Evolutionary conservation across 1,284 basidiomycete species (phyloP).

Genomic region (Pseudozyma pruni): DNA sequence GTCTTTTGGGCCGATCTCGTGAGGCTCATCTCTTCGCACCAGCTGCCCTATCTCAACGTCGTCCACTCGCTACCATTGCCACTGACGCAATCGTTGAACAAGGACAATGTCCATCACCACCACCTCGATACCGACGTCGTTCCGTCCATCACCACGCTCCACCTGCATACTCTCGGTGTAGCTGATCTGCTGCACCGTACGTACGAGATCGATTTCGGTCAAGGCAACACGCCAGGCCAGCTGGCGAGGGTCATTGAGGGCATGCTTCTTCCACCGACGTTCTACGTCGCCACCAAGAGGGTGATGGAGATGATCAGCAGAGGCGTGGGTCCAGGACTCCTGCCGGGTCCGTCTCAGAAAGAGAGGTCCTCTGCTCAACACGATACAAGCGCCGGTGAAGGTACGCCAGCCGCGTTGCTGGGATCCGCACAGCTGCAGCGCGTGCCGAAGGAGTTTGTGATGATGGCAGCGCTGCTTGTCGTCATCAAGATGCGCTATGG

Average conservation of each 20-base stretch:
- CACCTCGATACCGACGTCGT: constrained; percentile 72
- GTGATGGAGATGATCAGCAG: constrained; percentile 35
- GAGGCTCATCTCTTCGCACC: constrained; percentile 75
- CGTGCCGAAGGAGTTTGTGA: constrained; percentile 79
- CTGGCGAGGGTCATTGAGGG: constrained; percentile 80
- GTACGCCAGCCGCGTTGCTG: constrained; percentile 2
- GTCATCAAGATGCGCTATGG: constrained; percentile 63
- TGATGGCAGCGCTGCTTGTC: constrained; percentile 72
- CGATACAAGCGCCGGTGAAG: not conserved
- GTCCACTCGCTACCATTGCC: constrained; percentile 75
- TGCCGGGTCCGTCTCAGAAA: constrained; percentile 69
- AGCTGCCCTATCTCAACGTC: constrained; percentile 84
- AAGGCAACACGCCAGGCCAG: constrained; percentile 80
- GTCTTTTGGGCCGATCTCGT: constrained; percentile 50
- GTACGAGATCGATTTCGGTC: constrained; percentile 76
- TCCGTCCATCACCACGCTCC: constrained; percentile 74
- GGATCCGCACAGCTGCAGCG: constrained; percentile 68
- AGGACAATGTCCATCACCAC: constrained; percentile 38
- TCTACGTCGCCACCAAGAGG: constrained; percentile 50
- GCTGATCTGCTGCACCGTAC: constrained; percentile 74
- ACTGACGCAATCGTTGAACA: constrained; percentile 76
- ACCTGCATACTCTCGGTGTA: constrained; percentile 75
- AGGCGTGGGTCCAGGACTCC: constrained; percentile 69
- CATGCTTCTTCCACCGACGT: constrained; percentile 79
- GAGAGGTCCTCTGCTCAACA: not conserved